phyloP scores from a whole-genome alignment of 345 rosid species.

The Punica granatum region DNA sequence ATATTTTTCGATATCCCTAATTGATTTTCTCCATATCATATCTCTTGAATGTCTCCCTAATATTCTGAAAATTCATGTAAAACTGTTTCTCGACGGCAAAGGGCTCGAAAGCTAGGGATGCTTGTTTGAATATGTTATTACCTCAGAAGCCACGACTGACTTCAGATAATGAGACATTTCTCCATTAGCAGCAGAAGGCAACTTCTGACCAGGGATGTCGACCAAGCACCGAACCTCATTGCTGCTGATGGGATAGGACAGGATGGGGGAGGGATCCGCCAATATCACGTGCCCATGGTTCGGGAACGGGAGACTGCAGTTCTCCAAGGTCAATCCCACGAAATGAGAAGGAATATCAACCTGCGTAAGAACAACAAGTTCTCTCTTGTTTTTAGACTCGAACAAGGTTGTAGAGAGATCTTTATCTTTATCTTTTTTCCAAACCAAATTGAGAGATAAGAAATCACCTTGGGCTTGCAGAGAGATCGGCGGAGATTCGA shows the following conservation, averaged over 20 bases:
- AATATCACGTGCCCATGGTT: conserved; percentile 49
- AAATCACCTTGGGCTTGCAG: conserved; percentile 28
- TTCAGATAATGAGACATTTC: conserved; percentile 59
- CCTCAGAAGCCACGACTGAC: conserved; percentile 44
- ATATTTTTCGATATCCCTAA: no score
- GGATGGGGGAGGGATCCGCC: conserved; percentile 49
- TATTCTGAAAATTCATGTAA: no score
- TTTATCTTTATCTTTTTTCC: not conserved
- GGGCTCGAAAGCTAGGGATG: no score
- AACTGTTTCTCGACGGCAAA: no score
- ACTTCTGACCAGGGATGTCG: conserved; percentile 49
- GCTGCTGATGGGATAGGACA: conserved; percentile 54
- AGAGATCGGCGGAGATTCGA: conserved; percentile 34
- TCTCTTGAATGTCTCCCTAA: no score
- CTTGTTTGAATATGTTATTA: no score
- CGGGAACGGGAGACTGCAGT: conserved; percentile 45
- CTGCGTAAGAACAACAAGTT: conserved; percentile 22
- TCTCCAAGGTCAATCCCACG: conserved; percentile 56
- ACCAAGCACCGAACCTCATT: conserved; percentile 61
- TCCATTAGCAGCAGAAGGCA: conserved; percentile 61
- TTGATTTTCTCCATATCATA: no score
- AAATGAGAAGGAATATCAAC: conserved; percentile 51
- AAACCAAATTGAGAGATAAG: not conserved
- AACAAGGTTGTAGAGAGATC: not conserved
- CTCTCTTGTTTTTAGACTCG: not conserved